These are phyloP conservation scores for Arthrobotrys iridis DNA, from an alignment of 2,329 filamentous ascomycete species.

Conservation along the genomic window DNA sequence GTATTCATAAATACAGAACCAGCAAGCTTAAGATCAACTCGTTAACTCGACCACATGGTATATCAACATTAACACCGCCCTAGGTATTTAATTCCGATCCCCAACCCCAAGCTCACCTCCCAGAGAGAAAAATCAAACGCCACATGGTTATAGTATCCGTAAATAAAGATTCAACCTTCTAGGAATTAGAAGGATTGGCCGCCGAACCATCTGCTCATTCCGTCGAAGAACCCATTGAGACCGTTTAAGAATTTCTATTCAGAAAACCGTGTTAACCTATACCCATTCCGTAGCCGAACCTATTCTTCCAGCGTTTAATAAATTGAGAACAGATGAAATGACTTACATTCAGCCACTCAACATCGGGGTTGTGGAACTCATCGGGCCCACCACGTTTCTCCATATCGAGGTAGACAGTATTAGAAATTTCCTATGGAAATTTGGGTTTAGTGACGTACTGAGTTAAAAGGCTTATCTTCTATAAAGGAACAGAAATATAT, in stretches of 20 bases:
- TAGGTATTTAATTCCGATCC: neutral
- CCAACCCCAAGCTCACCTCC: neutral
- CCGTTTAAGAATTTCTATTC: slow-evolving; percentile 2
- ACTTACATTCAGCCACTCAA: neutral
- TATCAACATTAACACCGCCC: neutral
- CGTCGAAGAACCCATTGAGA: slow-evolving; percentile 5
- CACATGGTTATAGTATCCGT: neutral
- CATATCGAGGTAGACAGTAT: neutral
- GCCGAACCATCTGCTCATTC: slow-evolving; percentile 6
- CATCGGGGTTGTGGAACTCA: neutral
- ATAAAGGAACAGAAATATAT: neutral
- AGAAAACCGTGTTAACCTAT: neutral
- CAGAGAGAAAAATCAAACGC: neutral
- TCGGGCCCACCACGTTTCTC: neutral
- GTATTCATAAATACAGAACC: neutral
- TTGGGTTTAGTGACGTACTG: neutral
- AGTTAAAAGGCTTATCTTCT: neutral
- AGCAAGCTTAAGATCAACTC: too few relatives aligned
- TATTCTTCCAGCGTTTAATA: neutral
- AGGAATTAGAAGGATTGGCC: neutral
- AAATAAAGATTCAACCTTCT: too few relatives aligned
- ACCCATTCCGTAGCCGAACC: neutral
- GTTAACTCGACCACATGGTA: too few relatives aligned
- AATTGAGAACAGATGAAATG: neutral
- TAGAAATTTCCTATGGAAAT: neutral